Evolutionary conservation across 1,284 basidiomycete genomes (phyloP).

Genomic region (Heterobasidion parviporum): DNA sequence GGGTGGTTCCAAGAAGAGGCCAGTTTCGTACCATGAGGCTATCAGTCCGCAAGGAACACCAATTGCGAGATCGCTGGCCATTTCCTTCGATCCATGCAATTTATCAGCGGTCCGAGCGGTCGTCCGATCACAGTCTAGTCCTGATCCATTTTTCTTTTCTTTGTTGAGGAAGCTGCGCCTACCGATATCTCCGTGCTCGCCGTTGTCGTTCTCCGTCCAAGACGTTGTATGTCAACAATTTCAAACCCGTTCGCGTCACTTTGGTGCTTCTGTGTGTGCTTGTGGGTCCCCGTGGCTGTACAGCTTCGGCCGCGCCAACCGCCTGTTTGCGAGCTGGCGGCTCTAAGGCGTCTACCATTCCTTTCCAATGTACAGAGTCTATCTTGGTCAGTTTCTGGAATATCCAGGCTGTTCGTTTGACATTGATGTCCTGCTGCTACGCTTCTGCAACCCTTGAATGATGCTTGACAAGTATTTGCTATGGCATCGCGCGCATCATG

Average conservation of each 20-base stretch:
- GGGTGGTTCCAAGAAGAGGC: conserved; percentile 6
- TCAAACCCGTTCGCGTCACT: not conserved
- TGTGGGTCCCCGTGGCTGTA: conserved; percentile 20
- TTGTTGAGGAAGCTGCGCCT: not conserved
- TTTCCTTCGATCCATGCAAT: not conserved
- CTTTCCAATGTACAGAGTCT: not conserved
- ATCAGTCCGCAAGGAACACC: conserved; percentile 1
- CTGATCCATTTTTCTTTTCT: not conserved
- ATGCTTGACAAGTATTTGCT: no score
- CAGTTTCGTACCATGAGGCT: conserved; percentile 4
- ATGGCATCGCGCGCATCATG: no score
- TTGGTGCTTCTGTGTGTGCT: conserved; percentile 26
- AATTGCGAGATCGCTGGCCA: not conserved
- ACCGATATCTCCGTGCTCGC: not conserved
- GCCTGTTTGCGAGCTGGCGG: not conserved
- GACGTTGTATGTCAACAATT: not conserved
- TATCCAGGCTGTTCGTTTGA: no score
- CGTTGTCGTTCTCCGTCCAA: not conserved
- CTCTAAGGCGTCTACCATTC: not conserved
- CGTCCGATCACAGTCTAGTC: not conserved
- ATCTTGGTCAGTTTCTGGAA: no score
- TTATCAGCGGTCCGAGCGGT: not conserved
- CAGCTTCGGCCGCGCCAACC: not conserved
- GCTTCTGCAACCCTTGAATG: no score
- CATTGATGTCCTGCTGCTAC: no score